A percentile compares a stretch with the other conserved stretches of the same genome.
Conservation (phyloP, 139 green algal genomes). For the Chlamydomonas incerta region DNA sequence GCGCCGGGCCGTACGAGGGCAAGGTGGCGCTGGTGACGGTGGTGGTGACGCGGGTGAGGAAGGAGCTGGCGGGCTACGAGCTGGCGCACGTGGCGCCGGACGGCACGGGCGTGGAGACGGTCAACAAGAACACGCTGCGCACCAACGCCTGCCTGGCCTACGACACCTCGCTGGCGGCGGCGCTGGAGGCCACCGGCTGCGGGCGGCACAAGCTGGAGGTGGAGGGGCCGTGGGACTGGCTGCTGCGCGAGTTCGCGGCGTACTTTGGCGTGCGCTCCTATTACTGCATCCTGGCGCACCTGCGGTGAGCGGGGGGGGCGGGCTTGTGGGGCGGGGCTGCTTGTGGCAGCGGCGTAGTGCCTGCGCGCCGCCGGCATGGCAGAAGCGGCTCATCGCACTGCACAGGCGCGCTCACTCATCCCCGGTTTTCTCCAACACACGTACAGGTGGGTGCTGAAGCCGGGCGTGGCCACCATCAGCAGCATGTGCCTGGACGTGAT, state of each 20-base stretch:
- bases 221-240: constrained; percentile 57
- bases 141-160: constrained; percentile 56
- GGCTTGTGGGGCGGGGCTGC: too few species aligned
- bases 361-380: too few species aligned
- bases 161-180: constrained; percentile 53
- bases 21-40: constrained; percentile 22
- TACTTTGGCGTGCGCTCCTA: constrained; percentile 54
- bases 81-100: constrained; percentile 26
- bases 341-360: too few species aligned
- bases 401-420: too few species aligned
- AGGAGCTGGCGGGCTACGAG: constrained; percentile 18
- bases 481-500: constrained; percentile 56
- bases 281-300: constrained; percentile 56
- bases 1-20: background rate
- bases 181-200: constrained; percentile 39
- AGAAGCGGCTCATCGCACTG: too few species aligned
- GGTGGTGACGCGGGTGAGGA: background rate
- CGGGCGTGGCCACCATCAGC: constrained; percentile 54
- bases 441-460: constrained; percentile 60
- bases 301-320: too few species aligned
- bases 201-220: constrained; percentile 42
- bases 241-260: constrained; percentile 49
- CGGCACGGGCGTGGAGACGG: constrained; percentile 6
- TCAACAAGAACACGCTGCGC: constrained; percentile 41
- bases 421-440: too few species aligned